Evolutionary conservation across 352 stramenopile genomes (phyloP), one percentile per base, ranked within the genome.

Genomic region (Sclerospora graminicola): DNA sequence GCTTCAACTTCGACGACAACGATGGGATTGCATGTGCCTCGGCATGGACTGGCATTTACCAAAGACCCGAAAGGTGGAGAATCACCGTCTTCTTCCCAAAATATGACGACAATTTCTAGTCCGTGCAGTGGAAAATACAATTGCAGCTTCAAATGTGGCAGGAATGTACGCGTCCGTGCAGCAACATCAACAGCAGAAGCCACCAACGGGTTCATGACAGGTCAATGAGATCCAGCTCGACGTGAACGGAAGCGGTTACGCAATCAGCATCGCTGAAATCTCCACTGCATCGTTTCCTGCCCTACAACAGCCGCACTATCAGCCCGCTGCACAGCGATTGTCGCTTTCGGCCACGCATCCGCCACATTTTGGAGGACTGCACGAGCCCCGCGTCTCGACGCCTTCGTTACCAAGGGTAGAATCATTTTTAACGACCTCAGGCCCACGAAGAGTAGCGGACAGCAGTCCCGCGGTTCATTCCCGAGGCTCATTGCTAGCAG

Each of bases 191-290:
- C 6, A 3, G 4, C 4, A 3, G 21, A 51, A 38, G 32, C 45
- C 59, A 3, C 54, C 48, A 10, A 57, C 32, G n/a, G 56, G 0
- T 66, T 62, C n/a, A 45, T 66, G 41, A 4, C 54, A 7, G 37
- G 46, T 2, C 55, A 73, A 9, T 55, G 56, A 16, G 69, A 79
- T 37, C 52, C 65, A 11, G 65, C 66, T 2, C 52, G 70, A 37
- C 74, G 66, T 9, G 69, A 84, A 20, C 71, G 74, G 20, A 87
- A 87, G 57, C 71, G 74, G 13, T 41, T 83, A 87, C 71, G 19
- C 69, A 71, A 16, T 87, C 74, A 20, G 66, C 71, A 9, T 87
- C 74, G n/a, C 57, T 84, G 26, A 82, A 87, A 49, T 72, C 36
- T 74, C 74, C 16, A 74, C 60, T 4, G 56, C 64, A 8, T 58